These are phyloP conservation scores for Claviceps spartinae DNA, from an alignment of 2,329 filamentous ascomycete species.

Conservation along the genomic window DNA sequence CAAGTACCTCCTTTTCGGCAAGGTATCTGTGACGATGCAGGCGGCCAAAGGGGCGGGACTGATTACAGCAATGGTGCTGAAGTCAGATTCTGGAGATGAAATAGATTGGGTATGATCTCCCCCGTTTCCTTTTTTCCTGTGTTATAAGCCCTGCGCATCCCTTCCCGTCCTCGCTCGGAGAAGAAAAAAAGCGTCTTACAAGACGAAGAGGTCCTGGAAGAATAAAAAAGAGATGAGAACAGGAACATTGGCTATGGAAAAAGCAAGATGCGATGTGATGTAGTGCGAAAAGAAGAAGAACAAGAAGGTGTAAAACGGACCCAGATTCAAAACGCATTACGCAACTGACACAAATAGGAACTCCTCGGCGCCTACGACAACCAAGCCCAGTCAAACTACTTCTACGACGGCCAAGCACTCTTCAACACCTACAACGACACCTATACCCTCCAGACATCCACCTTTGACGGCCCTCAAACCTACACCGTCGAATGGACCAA, in stretches of 20 bases:
- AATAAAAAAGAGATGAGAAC: neutral
- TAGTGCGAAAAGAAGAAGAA: neutral
- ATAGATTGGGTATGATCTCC: slow-evolving; percentile 32
- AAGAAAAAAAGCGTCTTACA: too few relatives aligned
- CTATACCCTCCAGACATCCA: slow-evolving; percentile 28
- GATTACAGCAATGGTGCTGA: slow-evolving; percentile 62
- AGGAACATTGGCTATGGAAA: neutral
- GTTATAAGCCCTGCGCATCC: neutral
- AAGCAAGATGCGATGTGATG: too few relatives aligned
- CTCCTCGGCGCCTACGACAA: slow-evolving; percentile 19
- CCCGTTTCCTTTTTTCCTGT: neutral
- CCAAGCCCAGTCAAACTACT: slow-evolving; percentile 71
- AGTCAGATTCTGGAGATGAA: slow-evolving; percentile 67
- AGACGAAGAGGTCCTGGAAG: too few relatives aligned
- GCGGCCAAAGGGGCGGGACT: slow-evolving; percentile 61
- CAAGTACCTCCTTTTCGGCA: slow-evolving; percentile 79
- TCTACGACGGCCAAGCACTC: slow-evolving; percentile 50
- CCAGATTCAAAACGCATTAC: too few relatives aligned
- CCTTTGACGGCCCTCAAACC: slow-evolving; percentile 37
- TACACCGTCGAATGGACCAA: slow-evolving; percentile 57
- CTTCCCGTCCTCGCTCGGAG: neutral
- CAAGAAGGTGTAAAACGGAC: neutral
- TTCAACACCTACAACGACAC: slow-evolving; percentile 36
- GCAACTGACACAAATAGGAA: slow-evolving; percentile 9
- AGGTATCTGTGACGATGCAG: slow-evolving; percentile 55